Evolutionary conservation across 768 basidiomycete genomes (phyloP).

Genomic region (Leucosporidium scottii): DNA sequence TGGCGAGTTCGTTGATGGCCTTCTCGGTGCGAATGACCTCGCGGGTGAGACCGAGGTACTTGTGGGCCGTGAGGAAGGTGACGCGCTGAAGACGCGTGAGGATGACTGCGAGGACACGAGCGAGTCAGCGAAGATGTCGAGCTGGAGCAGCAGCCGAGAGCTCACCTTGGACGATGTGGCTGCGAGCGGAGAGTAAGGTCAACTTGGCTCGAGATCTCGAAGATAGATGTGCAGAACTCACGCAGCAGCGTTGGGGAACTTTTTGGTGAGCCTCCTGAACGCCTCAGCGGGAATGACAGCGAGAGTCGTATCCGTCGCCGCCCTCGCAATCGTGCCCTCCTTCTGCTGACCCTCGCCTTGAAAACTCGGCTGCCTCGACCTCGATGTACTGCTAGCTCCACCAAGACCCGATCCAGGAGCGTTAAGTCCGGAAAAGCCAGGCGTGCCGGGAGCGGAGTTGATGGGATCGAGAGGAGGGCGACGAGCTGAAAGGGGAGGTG

Average conservation of each 20-base stretch:
- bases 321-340: conserved; percentile 79
- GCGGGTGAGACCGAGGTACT: conserved; percentile 86
- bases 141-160: no score
- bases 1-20: conserved; percentile 92
- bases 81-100: conserved; percentile 92
- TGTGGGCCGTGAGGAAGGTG: conserved; percentile 94
- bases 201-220: background rate
- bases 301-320: conserved; percentile 85
- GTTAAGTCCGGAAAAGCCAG: background rate
- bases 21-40: conserved; percentile 96
- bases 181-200: background rate
- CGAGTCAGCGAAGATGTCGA: conserved; percentile 10
- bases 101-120: conserved; percentile 55
- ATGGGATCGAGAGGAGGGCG: conserved; percentile 6
- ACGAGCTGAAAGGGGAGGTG: background rate
- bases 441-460: conserved; percentile 5
- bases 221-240: conserved; percentile 79
- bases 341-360: conserved; percentile 40
- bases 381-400: background rate
- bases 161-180: conserved; percentile 34
- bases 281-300: conserved; percentile 99
- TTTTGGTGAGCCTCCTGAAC: conserved; percentile 85
- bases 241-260: conserved; percentile 93
- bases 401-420: background rate
- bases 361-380: background rate